Base-by-base conservation (phyloP, 2,329 filamentous ascomycete species). In the Lasiodiplodia hormozganensis region DNA sequence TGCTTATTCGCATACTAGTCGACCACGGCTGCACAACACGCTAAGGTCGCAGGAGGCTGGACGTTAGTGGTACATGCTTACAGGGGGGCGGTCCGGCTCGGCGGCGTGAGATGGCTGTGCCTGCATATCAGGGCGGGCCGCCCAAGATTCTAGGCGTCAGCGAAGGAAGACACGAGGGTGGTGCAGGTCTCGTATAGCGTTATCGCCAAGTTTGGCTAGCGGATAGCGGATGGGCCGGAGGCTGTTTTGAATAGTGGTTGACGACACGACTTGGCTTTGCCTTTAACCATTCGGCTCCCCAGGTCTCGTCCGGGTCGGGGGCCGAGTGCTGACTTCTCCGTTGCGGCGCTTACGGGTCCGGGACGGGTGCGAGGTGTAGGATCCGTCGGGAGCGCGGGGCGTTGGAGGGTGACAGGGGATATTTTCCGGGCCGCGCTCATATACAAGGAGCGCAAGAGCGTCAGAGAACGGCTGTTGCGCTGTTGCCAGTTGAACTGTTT, bases 281-380 rank as follows among this genome's bases (percentile, higher is more conserved):
- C 51, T 62, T 62, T 34, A 38, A n/a, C 28, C 14, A 51, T 52
- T 49, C 43, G 60, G 43, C 51, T 49, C 60, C 60, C 60, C 60
- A 64, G 47, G 8, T 14, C 10, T 36, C 12, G 43, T 64, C 60
- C 60, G 60, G 47, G 28, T 10, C n/a, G 6, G n/a, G 12, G 43
- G 1, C 31, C 5, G 25, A 8, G 31, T 16, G 8, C 47, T 12
- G 47, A 11, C 28, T 47, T 18, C 12, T 31, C 25, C 40, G 58
- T 23, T 7, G 12, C 16, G 58, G 58, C 28, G 58, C 31, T 49
- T n/a, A 25, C 47, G 40, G 7, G 7, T 51, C 40, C 60, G 47
- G 12, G 18, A 14, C 47, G 47, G 47, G 11, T 25, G 18, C 10
- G 18, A 38, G 43, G 28, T 6, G 5, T 36, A 23, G 43, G 58